Conservation (phyloP, 345 rosid genomes). For the Citrus glauca region DNA sequence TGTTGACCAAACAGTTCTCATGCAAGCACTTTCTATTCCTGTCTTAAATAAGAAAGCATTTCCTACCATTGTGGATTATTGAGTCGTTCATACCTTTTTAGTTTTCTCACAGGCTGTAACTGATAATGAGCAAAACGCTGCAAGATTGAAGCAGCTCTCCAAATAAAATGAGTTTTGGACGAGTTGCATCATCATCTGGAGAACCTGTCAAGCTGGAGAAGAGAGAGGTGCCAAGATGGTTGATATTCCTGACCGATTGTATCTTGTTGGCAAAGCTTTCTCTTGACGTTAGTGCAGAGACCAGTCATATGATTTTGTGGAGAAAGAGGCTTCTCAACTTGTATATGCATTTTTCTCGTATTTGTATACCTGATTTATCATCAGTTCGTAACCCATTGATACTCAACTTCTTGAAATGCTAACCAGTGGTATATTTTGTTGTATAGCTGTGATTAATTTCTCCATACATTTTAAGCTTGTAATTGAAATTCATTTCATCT, state of each 20-base stretch:
- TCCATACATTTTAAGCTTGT: not conserved
- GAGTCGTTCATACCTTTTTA: not conserved
- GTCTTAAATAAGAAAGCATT: not conserved
- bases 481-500: not conserved
- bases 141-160: slow-evolving; percentile 6
- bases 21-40: slow-evolving; percentile 66
- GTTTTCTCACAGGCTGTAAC: slow-evolving; percentile 2
- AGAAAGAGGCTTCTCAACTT: slow-evolving; percentile 13
- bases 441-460: not conserved
- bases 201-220: not conserved
- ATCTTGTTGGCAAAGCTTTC: slow-evolving; percentile 9
- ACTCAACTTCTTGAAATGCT: not conserved
- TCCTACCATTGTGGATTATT: not conserved
- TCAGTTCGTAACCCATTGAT: not conserved
- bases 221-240: not conserved
- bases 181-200: not conserved
- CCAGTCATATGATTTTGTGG: slow-evolving; percentile 5
- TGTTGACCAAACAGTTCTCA: slow-evolving; percentile 56
- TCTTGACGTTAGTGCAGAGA: slow-evolving; percentile 21
- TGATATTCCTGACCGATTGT: not conserved
- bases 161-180: not conserved
- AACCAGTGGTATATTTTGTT: not conserved
- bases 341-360: slow-evolving; percentile 12
- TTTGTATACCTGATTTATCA: not conserved
- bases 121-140: not conserved